A percentile compares a stretch with the other conserved stretches of the same genome.
Conservation (phyloP, 208 protist genomes). For the Trypanosomatidae sp. region DNA sequence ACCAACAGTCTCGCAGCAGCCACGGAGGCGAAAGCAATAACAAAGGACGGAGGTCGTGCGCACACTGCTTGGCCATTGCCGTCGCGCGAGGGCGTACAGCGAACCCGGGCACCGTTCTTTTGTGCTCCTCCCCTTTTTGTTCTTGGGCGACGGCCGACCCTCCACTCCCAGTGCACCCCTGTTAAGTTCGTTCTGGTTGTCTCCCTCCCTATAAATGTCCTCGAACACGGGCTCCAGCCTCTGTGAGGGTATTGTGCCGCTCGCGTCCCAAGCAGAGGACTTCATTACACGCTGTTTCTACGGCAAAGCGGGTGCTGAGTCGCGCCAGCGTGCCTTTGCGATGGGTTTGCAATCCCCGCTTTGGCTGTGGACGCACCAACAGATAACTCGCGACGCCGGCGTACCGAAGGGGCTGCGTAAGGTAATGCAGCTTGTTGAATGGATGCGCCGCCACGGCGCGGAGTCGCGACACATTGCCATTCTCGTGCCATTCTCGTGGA, state of each 20-base stretch:
- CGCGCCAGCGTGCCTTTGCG: conserved; percentile 30
- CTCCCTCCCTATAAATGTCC: conserved; percentile 2
- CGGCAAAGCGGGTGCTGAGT: conserved; percentile 21
- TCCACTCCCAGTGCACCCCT: neutral
- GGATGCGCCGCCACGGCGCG: conserved; percentile 60
- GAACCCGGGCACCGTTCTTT: neutral
- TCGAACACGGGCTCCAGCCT: conserved; percentile 14
- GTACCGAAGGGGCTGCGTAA: conserved; percentile 51
- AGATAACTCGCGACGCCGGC: conserved; percentile 19
- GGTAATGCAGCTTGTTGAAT: conserved; percentile 54
- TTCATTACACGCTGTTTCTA: conserved; percentile 75
- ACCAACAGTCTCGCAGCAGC: neutral
- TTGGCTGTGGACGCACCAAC: conserved; percentile 82
- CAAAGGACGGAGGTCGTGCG: neutral
- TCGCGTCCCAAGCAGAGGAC: conserved; percentile 49
- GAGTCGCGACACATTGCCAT: conserved; percentile 49
- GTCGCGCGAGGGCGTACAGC: neutral
- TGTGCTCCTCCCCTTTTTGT: too few relatives aligned
- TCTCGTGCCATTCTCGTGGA: conserved; percentile 64
- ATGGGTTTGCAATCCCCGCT: conserved; percentile 78
- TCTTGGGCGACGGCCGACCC: neutral
- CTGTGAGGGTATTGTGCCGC: conserved; percentile 21
- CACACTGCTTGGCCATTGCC: neutral
- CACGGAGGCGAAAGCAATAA: neutral
- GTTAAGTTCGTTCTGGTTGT: conserved; percentile 1